Conservation (phyloP, 192 early-diverging fungal species). For the Backusella tarrabulga region DNA sequence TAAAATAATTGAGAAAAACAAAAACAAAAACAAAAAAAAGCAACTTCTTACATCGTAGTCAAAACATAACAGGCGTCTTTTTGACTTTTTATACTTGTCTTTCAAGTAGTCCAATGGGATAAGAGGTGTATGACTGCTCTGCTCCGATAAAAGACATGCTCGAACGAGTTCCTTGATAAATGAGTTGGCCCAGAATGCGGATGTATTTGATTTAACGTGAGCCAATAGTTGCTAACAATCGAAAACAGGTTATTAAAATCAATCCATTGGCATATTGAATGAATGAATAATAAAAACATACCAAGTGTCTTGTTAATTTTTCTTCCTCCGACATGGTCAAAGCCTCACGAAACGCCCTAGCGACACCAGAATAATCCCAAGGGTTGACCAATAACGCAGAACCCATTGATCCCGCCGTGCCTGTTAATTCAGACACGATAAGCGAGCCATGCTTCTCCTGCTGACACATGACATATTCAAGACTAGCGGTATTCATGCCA, state of each 20-base stretch:
- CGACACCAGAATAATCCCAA: conserved; percentile 85
- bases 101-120: conserved; percentile 50
- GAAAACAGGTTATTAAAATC: background rate
- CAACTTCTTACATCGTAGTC: conserved; percentile 81
- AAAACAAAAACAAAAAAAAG: background rate
- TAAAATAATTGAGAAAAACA: background rate
- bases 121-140: conserved; percentile 46
- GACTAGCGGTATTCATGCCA: conserved; percentile 96
- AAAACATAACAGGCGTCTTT: conserved; percentile 84
- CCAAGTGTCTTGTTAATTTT: conserved; percentile 56
- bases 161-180: conserved; percentile 77
- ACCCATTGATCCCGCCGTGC: conserved; percentile 81
- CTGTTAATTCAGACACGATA: conserved; percentile 95
- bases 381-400: conserved; percentile 85
- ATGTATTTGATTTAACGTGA: conserved; percentile 81
- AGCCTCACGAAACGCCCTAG: conserved; percentile 76
- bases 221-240: conserved; percentile 53
- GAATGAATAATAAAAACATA: conserved; percentile 21
- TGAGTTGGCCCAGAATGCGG: conserved; percentile 84
- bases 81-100: conserved; percentile 58
- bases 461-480: conserved; percentile 95
- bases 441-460: conserved; percentile 84
- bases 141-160: conserved; percentile 51
- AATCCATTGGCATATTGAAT: background rate
- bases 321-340: conserved; percentile 66